These are phyloP conservation scores for Arachnomyces sp. DNA, from an alignment of 2,329 filamentous ascomycete species.

Conservation along the genomic window DNA sequence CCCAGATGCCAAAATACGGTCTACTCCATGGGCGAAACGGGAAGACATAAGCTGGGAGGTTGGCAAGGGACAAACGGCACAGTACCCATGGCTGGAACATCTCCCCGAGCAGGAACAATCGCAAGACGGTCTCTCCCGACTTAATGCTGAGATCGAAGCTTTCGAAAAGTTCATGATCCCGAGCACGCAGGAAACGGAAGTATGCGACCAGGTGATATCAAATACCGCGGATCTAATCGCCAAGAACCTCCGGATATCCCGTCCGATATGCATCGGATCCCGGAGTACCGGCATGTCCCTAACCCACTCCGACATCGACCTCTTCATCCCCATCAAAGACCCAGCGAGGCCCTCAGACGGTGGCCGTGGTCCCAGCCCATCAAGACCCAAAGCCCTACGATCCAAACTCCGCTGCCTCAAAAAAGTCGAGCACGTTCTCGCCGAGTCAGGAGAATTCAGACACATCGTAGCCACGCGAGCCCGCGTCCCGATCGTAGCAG, in stretches of 20 bases:
- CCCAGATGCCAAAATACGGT: too few species aligned
- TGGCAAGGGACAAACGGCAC: constrained; percentile 11
- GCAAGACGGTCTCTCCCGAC: constrained; percentile 18
- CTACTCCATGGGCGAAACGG: not conserved
- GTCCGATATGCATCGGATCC: constrained; percentile 41
- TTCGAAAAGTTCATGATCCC: constrained; percentile 39
- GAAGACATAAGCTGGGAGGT: constrained; percentile 8
- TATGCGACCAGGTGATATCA: constrained; percentile 21
- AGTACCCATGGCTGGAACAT: constrained; percentile 28
- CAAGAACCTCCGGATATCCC: not conserved
- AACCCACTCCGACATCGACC: constrained; percentile 49
- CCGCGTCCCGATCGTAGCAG: constrained; percentile 24
- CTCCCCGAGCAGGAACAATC: constrained; percentile 9
- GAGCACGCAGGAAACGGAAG: constrained; percentile 32
- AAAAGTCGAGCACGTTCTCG: constrained; percentile 17
- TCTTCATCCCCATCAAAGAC: constrained; percentile 28
- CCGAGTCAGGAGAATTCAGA: constrained; percentile 15
- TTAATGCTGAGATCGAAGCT: constrained; percentile 40
- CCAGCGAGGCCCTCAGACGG: constrained; percentile 15
- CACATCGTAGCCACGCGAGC: constrained; percentile 16
- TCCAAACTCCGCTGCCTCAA: constrained; percentile 18
- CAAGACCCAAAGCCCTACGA: constrained; percentile 23
- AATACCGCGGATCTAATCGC: constrained; percentile 21
- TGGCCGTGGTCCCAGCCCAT: constrained; percentile 26
- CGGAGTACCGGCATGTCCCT: constrained; percentile 44